Percentiles rank a stretch among this genome's conserved stretches.
phyloP scores from a whole-genome alignment of 2,329 filamentous ascomycete species.

The Fusarium sp. region DNA sequence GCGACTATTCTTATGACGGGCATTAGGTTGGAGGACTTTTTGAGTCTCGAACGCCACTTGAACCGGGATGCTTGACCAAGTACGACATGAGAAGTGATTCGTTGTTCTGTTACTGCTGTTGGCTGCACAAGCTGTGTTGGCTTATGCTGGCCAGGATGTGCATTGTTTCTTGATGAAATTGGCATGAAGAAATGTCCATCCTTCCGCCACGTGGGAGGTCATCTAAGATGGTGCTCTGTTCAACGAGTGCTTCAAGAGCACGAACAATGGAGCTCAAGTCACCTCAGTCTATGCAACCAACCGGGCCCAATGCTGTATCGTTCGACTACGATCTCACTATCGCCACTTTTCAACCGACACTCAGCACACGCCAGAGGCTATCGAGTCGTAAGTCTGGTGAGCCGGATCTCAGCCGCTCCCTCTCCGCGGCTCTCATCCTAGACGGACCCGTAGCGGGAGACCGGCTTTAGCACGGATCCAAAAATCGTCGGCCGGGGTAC shows the following conservation, averaged over 20 bases:
- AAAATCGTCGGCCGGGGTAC: background rate
- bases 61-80: constrained; percentile 1
- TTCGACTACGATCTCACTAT: constrained; percentile 4
- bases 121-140: background rate
- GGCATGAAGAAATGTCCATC: background rate
- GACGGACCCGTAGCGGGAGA: constrained; percentile 12
- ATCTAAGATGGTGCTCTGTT: constrained; percentile 10
- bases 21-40: background rate
- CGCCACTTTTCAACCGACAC: background rate
- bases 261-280: background rate
- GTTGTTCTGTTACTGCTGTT: background rate
- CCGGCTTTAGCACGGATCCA: constrained; percentile 20
- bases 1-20: background rate
- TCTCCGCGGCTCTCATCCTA: constrained; percentile 1
- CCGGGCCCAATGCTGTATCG: constrained; percentile 1
- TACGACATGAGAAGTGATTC: background rate
- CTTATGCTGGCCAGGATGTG: background rate
- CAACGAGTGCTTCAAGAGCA: background rate
- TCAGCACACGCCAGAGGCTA: background rate
- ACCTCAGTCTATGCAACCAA: background rate
- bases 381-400: constrained; percentile 16
- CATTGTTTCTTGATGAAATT: background rate
- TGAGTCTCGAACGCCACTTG: background rate
- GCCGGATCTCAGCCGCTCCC: constrained; percentile 9
- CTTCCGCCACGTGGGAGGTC: background rate